phyloP scores from a whole-genome alignment of 2,329 filamentous ascomycete genomes.

The Passalora sequoiae region DNA sequence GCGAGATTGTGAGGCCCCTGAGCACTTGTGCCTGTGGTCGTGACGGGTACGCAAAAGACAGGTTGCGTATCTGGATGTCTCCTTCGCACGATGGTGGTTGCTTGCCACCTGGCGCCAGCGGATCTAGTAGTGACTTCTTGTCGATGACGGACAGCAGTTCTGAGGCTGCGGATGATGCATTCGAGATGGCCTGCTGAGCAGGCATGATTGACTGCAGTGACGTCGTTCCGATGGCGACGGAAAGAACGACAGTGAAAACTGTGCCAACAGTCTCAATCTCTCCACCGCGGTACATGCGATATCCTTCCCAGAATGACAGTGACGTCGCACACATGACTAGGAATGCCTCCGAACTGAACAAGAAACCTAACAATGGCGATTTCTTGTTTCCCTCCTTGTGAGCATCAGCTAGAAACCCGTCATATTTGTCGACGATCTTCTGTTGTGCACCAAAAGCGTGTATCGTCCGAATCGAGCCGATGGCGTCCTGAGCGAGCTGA shows the following conservation, averaged over 20 bases:
- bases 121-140: slow-evolving; percentile 37
- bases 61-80: slow-evolving; percentile 58
- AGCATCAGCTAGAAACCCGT: slow-evolving; percentile 40
- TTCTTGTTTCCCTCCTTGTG: slow-evolving; percentile 44
- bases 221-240: slow-evolving; percentile 36
- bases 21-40: slow-evolving; percentile 36
- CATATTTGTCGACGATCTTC: slow-evolving; percentile 42
- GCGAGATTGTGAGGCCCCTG: slow-evolving; percentile 31
- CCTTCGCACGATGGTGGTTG: slow-evolving; percentile 25
- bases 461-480: slow-evolving; percentile 48
- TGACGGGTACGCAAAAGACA: slow-evolving; percentile 67
- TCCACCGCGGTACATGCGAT: slow-evolving; percentile 33
- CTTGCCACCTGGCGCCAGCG: slow-evolving; percentile 27
- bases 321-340: slow-evolving; percentile 38
- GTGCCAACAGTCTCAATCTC: slow-evolving; percentile 33
- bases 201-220: slow-evolving; percentile 38
- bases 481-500: slow-evolving; percentile 47
- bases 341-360: slow-evolving; percentile 35
- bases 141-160: slow-evolving; percentile 43
- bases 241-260: slow-evolving; percentile 33
- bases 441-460: slow-evolving; percentile 46
- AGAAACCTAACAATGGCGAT: slow-evolving; percentile 37
- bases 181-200: slow-evolving; percentile 40
- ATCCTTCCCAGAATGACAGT: slow-evolving; percentile 44
- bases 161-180: slow-evolving; percentile 39